phyloP scores from a whole-genome alignment of 768 basidiomycete genomes.

The Boletus rubropictus region DNA sequence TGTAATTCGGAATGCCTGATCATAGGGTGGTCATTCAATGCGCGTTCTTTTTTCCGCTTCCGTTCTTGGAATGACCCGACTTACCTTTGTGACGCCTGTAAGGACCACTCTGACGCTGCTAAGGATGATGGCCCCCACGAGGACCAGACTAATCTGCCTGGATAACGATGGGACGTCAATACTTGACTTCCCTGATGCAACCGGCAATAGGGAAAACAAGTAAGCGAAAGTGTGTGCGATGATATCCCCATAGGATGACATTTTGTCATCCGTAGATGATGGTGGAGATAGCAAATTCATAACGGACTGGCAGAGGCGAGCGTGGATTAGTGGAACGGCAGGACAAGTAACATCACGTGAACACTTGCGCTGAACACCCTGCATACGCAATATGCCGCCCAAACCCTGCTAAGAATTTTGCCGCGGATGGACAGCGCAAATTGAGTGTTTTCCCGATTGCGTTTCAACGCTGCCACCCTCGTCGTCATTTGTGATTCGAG shows the following conservation, averaged over 20 bases:
- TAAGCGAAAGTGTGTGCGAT: conserved; percentile 40
- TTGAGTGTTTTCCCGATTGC: conserved; percentile 42
- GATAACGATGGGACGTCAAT: conserved; percentile 40
- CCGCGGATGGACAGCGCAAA: conserved; percentile 55
- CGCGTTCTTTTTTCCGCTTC: background rate
- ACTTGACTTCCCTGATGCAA: conserved; percentile 22
- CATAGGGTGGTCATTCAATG: background rate
- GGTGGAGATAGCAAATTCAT: conserved; percentile 32
- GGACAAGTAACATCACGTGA: conserved; percentile 4
- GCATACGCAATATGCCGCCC: conserved; percentile 63
- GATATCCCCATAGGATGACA: conserved; percentile 38
- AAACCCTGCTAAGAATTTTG: conserved; percentile 43
- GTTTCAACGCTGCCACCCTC: conserved; percentile 47
- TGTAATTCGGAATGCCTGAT: conserved; percentile 55
- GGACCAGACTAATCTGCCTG: conserved; percentile 54
- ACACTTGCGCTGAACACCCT: conserved; percentile 55
- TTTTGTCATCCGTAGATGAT: conserved; percentile 33
- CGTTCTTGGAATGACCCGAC: conserved; percentile 12
- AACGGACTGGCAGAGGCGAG: conserved; percentile 23
- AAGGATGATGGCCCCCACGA: conserved; percentile 74
- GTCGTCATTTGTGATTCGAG: conserved; percentile 63
- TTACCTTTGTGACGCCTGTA: conserved; percentile 56
- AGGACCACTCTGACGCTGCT: conserved; percentile 68
- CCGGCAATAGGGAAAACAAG: conserved; percentile 36
- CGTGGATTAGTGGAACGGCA: conserved; percentile 13